Percentiles rank a stretch among this genome's conserved stretches.
These are phyloP conservation scores for Fusarium oligoseptatum DNA, from an alignment of 2,329 filamentous ascomycete species.

Conservation along the genomic window DNA sequence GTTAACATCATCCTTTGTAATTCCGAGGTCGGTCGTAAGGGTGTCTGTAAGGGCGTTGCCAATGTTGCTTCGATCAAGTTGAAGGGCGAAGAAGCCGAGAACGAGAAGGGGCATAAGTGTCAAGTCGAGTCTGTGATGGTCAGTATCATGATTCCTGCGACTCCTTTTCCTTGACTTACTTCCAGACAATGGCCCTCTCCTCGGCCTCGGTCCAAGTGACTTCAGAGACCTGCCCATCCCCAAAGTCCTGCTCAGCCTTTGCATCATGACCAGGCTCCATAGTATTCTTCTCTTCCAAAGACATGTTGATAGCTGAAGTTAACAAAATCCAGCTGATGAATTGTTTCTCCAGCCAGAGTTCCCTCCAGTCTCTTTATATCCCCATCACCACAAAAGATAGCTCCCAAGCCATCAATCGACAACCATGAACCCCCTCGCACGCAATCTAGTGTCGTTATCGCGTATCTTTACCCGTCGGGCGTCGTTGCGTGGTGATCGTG, in stretches of 20 bases:
- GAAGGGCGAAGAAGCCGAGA: conserved; percentile 61
- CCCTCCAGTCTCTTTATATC: not conserved
- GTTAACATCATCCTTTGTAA: conserved; percentile 64
- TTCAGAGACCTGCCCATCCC: not conserved
- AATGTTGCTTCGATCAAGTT: conserved; percentile 53
- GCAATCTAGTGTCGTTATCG: conserved; percentile 10
- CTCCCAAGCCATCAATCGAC: not conserved
- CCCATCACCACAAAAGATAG: not conserved
- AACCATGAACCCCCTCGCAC: conserved; percentile 1
- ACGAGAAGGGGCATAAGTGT: conserved; percentile 61
- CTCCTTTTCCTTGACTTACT: conserved; percentile 36
- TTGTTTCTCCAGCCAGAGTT: not conserved
- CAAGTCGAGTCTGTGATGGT: conserved; percentile 44
- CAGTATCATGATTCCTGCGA: not conserved
- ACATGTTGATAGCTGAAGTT: not conserved
- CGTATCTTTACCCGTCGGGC: not conserved
- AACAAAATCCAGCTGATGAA: not conserved
- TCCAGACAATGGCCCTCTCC: conserved; percentile 19
- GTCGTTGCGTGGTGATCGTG: not conserved
- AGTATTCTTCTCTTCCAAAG: not conserved
- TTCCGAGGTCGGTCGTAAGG: conserved; percentile 60
- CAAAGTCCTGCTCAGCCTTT: not conserved
- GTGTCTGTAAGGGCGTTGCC: conserved; percentile 64
- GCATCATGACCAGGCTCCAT: not conserved
- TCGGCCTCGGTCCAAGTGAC: conserved; percentile 25